Evolutionary conservation across 768 basidiomycete species (phyloP), one percentile per base, ranked within the genome.

Genomic region (Leccinum variicolor): DNA sequence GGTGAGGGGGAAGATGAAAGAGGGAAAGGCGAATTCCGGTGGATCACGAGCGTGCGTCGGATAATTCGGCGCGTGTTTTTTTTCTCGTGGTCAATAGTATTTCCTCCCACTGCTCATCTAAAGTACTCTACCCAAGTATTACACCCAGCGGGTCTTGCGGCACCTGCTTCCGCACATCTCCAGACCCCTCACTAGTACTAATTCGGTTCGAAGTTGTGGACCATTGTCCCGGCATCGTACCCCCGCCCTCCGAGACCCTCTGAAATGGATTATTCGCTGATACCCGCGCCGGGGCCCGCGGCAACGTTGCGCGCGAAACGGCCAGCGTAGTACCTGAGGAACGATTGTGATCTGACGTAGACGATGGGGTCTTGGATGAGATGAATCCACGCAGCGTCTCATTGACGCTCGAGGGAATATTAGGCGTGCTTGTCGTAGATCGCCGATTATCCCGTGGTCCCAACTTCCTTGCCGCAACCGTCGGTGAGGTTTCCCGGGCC

Each of bases 241-340:
- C 53, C 46, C 56, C 52, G 21, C 51, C 56, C 2, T 69, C 63
- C 1, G 57, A 53, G 26, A 50, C 63, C 25, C 67, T 65, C 48
- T 70, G 65, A 50, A 73, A 74, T 15, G 70, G 68, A 52, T 72
- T 74, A 13, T 60, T 74, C 45, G 53, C 64, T 45, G 70, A 65
- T 34, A 57, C 50, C 7, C 72, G 71, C 55, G 55, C 55, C 17
- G 71, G 70, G 10, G 54, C 60, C 52, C 70, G 66, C 25, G 60
- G 58, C 17, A 61, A 36, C 5, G 56, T 50, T 26, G 52, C 49
- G n/a, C 66, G 70, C 21, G 58, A 58, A 50, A 34, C 46, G 28
- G 56, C 47, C 9, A 28, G 31, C 1, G 50, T 45, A 31, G 50
- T 46, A 34, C 54, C 57, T 8, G 64, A 54, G 36, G 69, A 62